These are phyloP conservation scores for Pyrenochaeta sp. DNA, from an alignment of 2,329 filamentous ascomycete genomes.

Conservation along the genomic window DNA sequence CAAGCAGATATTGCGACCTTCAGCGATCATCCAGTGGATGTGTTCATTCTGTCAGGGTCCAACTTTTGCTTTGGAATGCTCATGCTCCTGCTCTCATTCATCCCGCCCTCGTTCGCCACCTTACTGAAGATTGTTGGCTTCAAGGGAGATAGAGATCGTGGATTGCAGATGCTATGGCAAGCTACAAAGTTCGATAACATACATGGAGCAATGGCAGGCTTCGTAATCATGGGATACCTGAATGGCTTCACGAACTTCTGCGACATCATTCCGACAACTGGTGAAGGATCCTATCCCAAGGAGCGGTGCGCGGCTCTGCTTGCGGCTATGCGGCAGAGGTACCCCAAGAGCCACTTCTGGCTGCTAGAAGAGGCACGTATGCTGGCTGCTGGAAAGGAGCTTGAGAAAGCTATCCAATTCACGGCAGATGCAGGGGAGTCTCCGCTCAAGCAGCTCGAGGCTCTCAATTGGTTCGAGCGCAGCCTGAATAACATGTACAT, in stretches of 20 bases:
- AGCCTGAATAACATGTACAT: slow-evolving; percentile 79
- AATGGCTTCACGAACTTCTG: slow-evolving; percentile 85
- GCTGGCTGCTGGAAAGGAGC: slow-evolving; percentile 69
- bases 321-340: slow-evolving; percentile 74
- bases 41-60: slow-evolving; percentile 87
- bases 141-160: slow-evolving; percentile 82
- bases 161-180: slow-evolving; percentile 87
- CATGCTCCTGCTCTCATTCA: slow-evolving; percentile 86
- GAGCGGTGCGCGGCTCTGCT: slow-evolving; percentile 73
- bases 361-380: slow-evolving; percentile 85
- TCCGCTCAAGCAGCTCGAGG: slow-evolving; percentile 87
- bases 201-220: slow-evolving; percentile 87
- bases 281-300: slow-evolving; percentile 71
- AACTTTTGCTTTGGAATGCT: slow-evolving; percentile 91
- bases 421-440: slow-evolving; percentile 67
- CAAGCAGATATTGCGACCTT: slow-evolving; percentile 70
- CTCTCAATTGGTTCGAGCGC: slow-evolving; percentile 84
- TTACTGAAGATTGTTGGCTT: slow-evolving; percentile 91
- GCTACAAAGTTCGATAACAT: slow-evolving; percentile 85
- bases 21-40: slow-evolving; percentile 74
- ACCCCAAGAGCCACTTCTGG: slow-evolving; percentile 86
- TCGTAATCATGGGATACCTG: slow-evolving; percentile 85
- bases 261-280: slow-evolving; percentile 78
- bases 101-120: slow-evolving; percentile 88
- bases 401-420: slow-evolving; percentile 72